Percentiles rank a stretch among this genome's conserved stretches.
Evolutionary conservation across 1,139 yeast genomes (phyloP).

Genomic region (Yamadazyma diospyri): DNA sequence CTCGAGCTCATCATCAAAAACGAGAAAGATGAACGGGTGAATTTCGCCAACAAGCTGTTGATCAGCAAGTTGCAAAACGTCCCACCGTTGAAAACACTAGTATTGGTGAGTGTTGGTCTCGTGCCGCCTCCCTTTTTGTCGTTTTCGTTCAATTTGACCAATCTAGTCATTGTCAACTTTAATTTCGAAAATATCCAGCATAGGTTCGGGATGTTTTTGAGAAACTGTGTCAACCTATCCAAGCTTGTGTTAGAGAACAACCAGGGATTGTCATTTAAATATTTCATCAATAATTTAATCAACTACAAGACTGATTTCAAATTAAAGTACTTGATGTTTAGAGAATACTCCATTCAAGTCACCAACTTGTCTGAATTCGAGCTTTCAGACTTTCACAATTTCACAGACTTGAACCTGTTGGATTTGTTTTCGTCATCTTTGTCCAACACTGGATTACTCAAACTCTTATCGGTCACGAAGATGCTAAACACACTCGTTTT

Average conservation of each 20-base stretch:
- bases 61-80: neutral
- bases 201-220: conserved; percentile 28
- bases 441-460: conserved; percentile 29
- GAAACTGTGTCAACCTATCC: conserved; percentile 17
- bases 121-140: conserved; percentile 13
- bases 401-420: conserved; percentile 21
- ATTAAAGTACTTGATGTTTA: conserved; percentile 25
- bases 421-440: conserved; percentile 36
- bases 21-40: conserved; percentile 5
- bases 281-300: conserved; percentile 29
- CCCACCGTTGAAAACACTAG: conserved; percentile 1
- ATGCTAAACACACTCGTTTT: conserved; percentile 18
- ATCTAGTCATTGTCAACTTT: conserved; percentile 27
- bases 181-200: conserved; percentile 29
- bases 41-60: conserved; percentile 4
- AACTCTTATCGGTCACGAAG: conserved; percentile 22
- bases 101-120: neutral
- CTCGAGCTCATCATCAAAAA: conserved; percentile 19
- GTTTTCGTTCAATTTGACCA: conserved; percentile 21
- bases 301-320: conserved; percentile 27
- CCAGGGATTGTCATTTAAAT: conserved; percentile 23
- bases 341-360: conserved; percentile 22
- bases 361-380: conserved; percentile 26
- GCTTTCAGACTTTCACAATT: conserved; percentile 22
- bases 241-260: conserved; percentile 35